Evolutionary conservation across 2,329 filamentous ascomycete genomes (phyloP).

Genomic region (Elsinoe fawcettii): DNA sequence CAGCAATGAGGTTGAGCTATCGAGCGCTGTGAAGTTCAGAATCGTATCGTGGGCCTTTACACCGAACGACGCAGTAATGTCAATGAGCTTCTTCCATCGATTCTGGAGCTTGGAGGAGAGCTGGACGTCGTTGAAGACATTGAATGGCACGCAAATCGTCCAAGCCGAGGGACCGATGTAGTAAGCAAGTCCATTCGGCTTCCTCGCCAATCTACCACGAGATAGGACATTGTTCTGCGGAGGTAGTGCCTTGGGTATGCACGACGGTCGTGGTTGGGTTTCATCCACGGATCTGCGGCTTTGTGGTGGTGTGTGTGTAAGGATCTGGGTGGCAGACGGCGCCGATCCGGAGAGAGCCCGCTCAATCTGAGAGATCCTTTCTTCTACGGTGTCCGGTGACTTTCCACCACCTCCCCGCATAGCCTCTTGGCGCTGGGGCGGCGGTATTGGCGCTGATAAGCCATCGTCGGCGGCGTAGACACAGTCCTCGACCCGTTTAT

Average conservation of each 20-base stretch:
- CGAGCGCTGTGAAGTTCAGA: background rate
- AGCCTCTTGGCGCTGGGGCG: background rate
- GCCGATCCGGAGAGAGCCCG: background rate
- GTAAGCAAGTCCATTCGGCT: background rate
- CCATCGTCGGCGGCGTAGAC: background rate
- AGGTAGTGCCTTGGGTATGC: background rate
- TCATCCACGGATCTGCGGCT: background rate
- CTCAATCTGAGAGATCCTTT: background rate
- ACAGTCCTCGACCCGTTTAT: slow-evolving; percentile 5
- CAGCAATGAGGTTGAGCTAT: background rate
- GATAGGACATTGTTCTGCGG: background rate
- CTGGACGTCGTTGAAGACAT: background rate
- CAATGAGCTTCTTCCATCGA: background rate
- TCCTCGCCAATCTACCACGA: background rate
- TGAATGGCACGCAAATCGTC: background rate
- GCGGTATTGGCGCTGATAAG: background rate
- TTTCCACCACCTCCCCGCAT: background rate
- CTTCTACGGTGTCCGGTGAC: slow-evolving; percentile 2
- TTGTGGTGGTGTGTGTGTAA: background rate
- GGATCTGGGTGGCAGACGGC: background rate
- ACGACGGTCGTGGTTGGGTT: background rate
- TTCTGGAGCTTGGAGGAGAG: background rate
- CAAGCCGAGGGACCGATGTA: slow-evolving; percentile 5
- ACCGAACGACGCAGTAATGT: background rate
- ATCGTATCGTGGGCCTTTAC: slow-evolving; percentile 1